Evolutionary conservation across 495 filamentous ascomycete species (phyloP), one percentile per base, ranked within the genome.

Genomic region (Xylaria scruposa): DNA sequence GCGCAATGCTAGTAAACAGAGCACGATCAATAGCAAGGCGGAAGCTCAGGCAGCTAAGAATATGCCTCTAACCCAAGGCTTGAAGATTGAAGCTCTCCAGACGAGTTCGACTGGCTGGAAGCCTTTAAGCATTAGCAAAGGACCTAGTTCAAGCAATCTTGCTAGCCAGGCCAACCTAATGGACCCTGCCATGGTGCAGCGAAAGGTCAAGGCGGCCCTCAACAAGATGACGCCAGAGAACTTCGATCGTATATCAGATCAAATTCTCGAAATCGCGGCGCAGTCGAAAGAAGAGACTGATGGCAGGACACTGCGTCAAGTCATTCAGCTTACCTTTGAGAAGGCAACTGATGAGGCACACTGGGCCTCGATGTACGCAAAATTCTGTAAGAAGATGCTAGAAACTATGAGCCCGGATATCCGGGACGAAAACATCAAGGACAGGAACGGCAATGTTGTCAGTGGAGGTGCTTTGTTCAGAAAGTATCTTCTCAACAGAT

Each of bases 201-300:
- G 96, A 73, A 99, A 98, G 89, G 97, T 98, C 78, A 99, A 99
- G 89, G 93, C 94, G 67, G 92, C 92, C 60, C 85, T 99, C 75
- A 98, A 99, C 89, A 98, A 98, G 91, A 98, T 99, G 97, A 98
- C 96, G 0, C 96, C 96, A 0, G 96, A 98, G 83, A 98, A 98
- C 76, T 99, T 99, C 79, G 94, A 98, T 75, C 94, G 91, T 85
- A 97, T 99, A 70, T 86, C 96, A 24, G 91, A 93, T 63, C 94
- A 98, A 81, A 97, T 99, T 67, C 87, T 98, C 33, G 88, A 91
- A 47, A 98, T 99, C 76, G 94, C 95, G 44, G 91, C 88, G 12
- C 96, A 99, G 78, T 98, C 96, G 42, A 97, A 97, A 87, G 91
- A 95, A 77, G 96, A 99, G 85, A 87, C 88, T 7, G 97, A 99